These are phyloP conservation scores for Globisporangium irregulare DNA, from an alignment of 352 stramenopile species.

Conservation along the genomic window DNA sequence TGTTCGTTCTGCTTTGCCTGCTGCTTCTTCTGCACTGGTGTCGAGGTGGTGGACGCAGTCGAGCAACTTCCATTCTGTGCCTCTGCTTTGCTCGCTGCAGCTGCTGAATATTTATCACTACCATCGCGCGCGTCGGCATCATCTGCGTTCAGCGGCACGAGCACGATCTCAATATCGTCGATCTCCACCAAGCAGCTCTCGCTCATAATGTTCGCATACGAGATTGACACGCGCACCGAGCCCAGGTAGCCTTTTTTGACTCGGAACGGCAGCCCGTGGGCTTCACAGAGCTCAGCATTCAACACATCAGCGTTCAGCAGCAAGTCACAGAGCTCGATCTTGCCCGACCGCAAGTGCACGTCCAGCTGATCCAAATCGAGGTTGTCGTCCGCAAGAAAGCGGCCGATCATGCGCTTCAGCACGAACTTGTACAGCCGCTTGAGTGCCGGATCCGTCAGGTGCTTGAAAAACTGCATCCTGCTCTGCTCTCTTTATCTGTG, in stretches of 20 bases:
- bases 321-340: conserved; percentile 81
- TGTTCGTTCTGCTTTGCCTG: conserved; percentile 30
- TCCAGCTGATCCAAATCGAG: conserved; percentile 86
- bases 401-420: conserved; percentile 85
- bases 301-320: conserved; percentile 75
- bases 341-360: conserved; percentile 74
- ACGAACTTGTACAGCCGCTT: conserved; percentile 92
- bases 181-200: conserved; percentile 87
- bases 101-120: conserved; percentile 14
- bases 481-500: background rate
- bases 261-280: conserved; percentile 68
- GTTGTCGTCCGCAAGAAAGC: conserved; percentile 80
- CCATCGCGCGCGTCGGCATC: conserved; percentile 2
- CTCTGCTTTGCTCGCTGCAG: background rate
- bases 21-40: conserved; percentile 12
- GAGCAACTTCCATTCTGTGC: conserved; percentile 10
- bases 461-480: conserved; percentile 86
- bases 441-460: conserved; percentile 83
- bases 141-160: conserved; percentile 46
- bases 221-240: conserved; percentile 80
- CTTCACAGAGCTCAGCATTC: conserved; percentile 74
- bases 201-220: conserved; percentile 86
- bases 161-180: conserved; percentile 85
- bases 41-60: background rate
- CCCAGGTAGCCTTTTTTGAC: conserved; percentile 86